Conservation (phyloP, 2,329 filamentous ascomycete species). For the Fusarium sororula region DNA sequence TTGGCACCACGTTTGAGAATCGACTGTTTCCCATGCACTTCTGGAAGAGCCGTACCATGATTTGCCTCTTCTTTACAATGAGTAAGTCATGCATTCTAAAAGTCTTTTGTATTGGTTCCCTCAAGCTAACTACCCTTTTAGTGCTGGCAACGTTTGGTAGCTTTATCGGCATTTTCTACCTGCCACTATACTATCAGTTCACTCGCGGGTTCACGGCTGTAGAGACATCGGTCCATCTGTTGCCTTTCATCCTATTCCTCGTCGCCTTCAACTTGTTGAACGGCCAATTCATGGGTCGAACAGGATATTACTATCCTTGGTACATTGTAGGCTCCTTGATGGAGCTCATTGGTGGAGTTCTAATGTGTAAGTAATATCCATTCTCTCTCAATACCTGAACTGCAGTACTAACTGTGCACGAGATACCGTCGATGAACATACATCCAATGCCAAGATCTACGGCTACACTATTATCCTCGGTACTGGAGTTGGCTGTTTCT, state of each 20-base stretch:
- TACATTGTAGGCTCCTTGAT: neutral
- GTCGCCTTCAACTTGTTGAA: slow-evolving; percentile 14
- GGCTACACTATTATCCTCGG: slow-evolving; percentile 5
- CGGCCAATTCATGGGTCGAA: slow-evolving; percentile 5
- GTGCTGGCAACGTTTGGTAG: slow-evolving; percentile 11
- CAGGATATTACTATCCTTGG: slow-evolving; percentile 14
- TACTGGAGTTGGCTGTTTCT: slow-evolving; percentile 6
- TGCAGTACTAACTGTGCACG: neutral
- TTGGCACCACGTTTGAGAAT: slow-evolving; percentile 23
- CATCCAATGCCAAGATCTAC: slow-evolving; percentile 3
- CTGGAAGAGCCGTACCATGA: slow-evolving; percentile 47
- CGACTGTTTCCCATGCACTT: slow-evolving; percentile 60
- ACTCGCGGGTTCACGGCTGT: neutral
- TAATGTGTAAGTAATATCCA: neutral
- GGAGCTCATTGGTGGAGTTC: neutral
- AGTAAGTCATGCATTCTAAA: neutral
- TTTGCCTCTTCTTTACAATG: slow-evolving; percentile 55
- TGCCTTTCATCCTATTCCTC: slow-evolving; percentile 10
- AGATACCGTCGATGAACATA: slow-evolving; percentile 5
- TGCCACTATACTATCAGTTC: slow-evolving; percentile 14
- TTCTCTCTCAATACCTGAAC: accelerated
- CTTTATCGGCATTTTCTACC: slow-evolving; percentile 16
- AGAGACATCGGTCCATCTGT: neutral
- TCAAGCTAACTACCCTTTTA: neutral
- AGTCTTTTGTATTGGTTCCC: neutral